Conservation (phyloP, 139 green algal species). For the Auxenochlorella pyrenoidosa region DNA sequence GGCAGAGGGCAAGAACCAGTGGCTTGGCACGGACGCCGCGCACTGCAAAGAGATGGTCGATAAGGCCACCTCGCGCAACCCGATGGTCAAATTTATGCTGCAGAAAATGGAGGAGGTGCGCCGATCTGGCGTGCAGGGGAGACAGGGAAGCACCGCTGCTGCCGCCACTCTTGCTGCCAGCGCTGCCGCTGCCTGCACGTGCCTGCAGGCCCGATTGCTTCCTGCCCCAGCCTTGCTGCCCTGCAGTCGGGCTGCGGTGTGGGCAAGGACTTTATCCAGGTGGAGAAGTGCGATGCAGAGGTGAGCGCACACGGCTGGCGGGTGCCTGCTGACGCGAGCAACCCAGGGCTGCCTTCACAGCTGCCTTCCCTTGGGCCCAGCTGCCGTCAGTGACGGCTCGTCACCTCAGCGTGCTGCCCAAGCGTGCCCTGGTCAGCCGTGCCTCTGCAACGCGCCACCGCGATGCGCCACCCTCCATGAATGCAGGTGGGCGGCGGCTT, state of each 20-base stretch:
- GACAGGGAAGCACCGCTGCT: not conserved
- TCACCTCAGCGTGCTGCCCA: not conserved
- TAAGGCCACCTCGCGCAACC: slow-evolving; percentile 52
- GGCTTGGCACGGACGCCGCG: slow-evolving; percentile 29
- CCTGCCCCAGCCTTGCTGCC: not conserved
- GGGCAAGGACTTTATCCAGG: slow-evolving; percentile 64
- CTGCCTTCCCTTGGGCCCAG: too few species aligned
- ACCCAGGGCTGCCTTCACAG: too few species aligned
- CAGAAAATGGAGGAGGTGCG: slow-evolving; percentile 73
- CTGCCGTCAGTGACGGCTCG: slow-evolving; percentile 9
- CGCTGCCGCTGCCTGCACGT: not conserved
- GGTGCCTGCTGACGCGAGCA: too few species aligned
- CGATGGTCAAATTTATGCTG: slow-evolving; percentile 80
- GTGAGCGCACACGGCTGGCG: slow-evolving; percentile 35
- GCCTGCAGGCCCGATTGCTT: not conserved
- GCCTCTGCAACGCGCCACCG: not conserved
- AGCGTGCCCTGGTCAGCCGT: slow-evolving; percentile 18
- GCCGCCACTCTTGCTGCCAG: not conserved
- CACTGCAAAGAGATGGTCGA: slow-evolving; percentile 66
- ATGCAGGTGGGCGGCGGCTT: slow-evolving; percentile 47
- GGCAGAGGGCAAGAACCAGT: slow-evolving; percentile 24
- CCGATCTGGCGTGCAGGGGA: not conserved
- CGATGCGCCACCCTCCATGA: too few species aligned
- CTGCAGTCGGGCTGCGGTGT: slow-evolving; percentile 69
- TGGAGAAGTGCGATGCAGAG: slow-evolving; percentile 65